phyloP scores from a whole-genome alignment of 139 green algal species.

The Chlorella sp. region DNA sequence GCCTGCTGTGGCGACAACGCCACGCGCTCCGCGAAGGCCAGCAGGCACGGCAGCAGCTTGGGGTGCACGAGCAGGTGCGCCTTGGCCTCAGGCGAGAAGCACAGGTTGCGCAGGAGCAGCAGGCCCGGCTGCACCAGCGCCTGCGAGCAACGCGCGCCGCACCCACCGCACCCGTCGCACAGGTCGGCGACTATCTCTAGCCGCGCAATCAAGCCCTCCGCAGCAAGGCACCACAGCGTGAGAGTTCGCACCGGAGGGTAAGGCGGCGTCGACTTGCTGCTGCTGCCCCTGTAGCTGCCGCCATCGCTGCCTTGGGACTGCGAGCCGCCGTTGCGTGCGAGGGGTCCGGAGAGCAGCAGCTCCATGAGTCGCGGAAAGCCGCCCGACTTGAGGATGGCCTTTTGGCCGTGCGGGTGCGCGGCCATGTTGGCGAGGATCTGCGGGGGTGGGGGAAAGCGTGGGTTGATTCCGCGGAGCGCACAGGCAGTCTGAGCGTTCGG shows the following conservation, averaged over 20 bases:
- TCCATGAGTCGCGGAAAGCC: slow-evolving; percentile 26
- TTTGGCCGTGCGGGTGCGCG: slow-evolving; percentile 27
- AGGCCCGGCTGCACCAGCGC: slow-evolving; percentile 12
- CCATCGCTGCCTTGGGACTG: slow-evolving; percentile 12
- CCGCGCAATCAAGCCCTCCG: no score
- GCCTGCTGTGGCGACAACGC: slow-evolving; percentile 18
- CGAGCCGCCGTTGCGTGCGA: background rate
- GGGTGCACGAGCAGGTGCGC: slow-evolving; percentile 41
- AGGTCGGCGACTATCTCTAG: no score
- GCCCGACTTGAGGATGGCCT: slow-evolving; percentile 25
- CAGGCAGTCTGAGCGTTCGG: no score
- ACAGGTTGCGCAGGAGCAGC: slow-evolving; percentile 51
- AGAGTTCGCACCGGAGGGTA: no score
- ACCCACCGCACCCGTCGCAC: background rate
- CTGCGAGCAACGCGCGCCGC: background rate
- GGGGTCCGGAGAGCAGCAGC: slow-evolving; percentile 14
- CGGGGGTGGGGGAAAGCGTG: no score
- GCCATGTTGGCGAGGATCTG: slow-evolving; percentile 26
- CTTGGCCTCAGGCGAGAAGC: slow-evolving; percentile 35
- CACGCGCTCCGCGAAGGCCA: slow-evolving; percentile 30
- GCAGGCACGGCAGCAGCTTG: slow-evolving; percentile 36
- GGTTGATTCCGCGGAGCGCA: no score
- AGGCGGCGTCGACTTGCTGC: no score
- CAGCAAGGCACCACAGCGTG: no score
- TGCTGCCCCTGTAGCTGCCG: no score